Evolutionary conservation across 768 basidiomycete genomes (phyloP), one percentile per base, ranked within the genome.

Genomic region (Rhodotorula kratochvilovae): DNA sequence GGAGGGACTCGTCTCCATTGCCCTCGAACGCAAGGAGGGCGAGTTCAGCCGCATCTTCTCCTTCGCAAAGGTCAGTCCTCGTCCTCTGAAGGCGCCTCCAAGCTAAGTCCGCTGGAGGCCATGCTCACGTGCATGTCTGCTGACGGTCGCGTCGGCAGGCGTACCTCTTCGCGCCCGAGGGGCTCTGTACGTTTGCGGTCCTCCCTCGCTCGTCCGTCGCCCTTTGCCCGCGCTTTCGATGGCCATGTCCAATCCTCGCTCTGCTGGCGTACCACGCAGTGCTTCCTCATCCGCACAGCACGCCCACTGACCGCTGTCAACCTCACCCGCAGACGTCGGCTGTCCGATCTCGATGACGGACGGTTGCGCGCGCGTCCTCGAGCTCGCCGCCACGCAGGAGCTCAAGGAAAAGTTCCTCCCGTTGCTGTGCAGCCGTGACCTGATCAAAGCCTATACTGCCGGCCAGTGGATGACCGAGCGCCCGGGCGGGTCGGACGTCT

Each of bases 341-440:
- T 91, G 89, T 67, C 90, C 90, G 1, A 79, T 89, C 67, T 86
- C 86, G 48, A 91, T 91, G 90, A 88, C 89, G 0, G 90, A 91
- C 78, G 90, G 90, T 0, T 84, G 84, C 48, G 89, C 90, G 15
- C 82, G 89, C 83, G 88, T 89, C 0, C 81, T 91, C 31, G 89
- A 91, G 76, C 81, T 90, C 25, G 70, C 84, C 48, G 89, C 89
- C 5, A 86, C 86, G 0, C 78, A 81, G 0, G 83, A 83, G 50
- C 85, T 88, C 84, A 88, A 86, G 79, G 77, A 81, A n/a, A 82
- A 85, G 29, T 76, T 90, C 2, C 77, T 86, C 6, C 83, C 88
- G 36, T 83, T 86, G 27, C 83, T 90, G 29, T 84, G 54, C 54
- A 55, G 89, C 77, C 87, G 87, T 11, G 85, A 90, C 77, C 85